Percentiles rank a stretch among this genome's conserved stretches.
Evolutionary conservation across 1,284 basidiomycete species (phyloP).

Genomic region (Mycena citricolor): DNA sequence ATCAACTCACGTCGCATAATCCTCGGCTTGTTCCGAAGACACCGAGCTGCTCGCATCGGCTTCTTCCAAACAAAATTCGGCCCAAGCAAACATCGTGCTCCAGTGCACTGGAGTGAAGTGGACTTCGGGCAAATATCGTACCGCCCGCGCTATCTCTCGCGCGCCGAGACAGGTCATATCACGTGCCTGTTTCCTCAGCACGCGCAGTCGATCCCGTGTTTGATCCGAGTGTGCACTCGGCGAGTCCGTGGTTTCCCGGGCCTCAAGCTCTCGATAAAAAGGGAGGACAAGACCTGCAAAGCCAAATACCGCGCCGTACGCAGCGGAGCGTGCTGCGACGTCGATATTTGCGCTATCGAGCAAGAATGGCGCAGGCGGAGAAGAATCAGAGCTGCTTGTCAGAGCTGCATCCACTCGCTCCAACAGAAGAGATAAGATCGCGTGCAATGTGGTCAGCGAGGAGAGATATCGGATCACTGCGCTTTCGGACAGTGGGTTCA

Average conservation of each 20-base stretch:
- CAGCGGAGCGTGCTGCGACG: no score
- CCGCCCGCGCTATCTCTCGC: conserved; percentile 9
- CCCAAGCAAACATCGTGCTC: background rate
- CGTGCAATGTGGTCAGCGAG: conserved; percentile 2
- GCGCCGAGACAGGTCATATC: no score
- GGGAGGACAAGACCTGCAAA: conserved; percentile 2
- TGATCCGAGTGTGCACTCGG: background rate
- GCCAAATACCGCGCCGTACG: background rate
- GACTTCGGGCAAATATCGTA: conserved; percentile 5
- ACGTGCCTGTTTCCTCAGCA: conserved; percentile 7
- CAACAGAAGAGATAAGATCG: conserved; percentile 5
- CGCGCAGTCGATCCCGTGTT: conserved; percentile 2
- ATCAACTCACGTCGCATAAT: conserved; percentile 9
- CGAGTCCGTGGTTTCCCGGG: background rate
- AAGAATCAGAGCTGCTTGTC: no score
- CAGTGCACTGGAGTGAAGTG: conserved; percentile 7
- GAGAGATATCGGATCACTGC: conserved; percentile 6
- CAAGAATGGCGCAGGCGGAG: background rate
- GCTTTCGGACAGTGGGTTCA: conserved; percentile 9
- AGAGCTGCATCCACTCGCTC: conserved; percentile 4
- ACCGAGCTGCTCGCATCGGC: background rate
- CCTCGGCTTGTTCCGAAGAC: background rate
- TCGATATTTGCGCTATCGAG: background rate
- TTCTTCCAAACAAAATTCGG: conserved; percentile 7
- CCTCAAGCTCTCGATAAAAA: conserved; percentile 12